phyloP scores from a whole-genome alignment of 768 basidiomycete genomes.

The Suillus discolor region DNA sequence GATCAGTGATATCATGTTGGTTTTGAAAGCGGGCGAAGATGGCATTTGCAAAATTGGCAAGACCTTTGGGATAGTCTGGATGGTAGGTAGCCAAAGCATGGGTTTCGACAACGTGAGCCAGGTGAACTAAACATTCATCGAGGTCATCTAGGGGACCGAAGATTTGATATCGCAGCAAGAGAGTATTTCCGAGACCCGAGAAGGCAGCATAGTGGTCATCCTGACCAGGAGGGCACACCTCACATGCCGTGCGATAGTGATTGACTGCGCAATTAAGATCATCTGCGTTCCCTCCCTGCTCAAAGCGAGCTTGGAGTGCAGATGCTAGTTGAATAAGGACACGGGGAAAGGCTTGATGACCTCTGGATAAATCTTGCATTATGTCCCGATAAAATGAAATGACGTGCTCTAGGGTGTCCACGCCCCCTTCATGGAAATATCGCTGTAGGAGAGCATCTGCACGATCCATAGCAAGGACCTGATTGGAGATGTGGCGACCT shows the following conservation, averaged over 20 bases:
- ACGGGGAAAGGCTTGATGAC: constrained; percentile 14
- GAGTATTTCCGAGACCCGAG: constrained; percentile 20
- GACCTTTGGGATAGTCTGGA: constrained; percentile 7
- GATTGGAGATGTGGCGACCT: neutral
- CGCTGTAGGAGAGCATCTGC: constrained; percentile 19
- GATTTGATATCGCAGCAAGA: constrained; percentile 18
- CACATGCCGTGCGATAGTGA: constrained; percentile 16
- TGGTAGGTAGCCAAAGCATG: constrained; percentile 11
- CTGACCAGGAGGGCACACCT: constrained; percentile 13
- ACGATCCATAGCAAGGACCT: constrained; percentile 13
- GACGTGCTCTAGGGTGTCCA: constrained; percentile 11
- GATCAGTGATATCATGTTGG: constrained; percentile 12
- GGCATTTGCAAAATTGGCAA: constrained; percentile 15
- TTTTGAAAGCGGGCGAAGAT: constrained; percentile 22
- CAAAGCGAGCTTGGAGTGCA: constrained; percentile 24
- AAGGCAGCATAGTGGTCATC: constrained; percentile 13
- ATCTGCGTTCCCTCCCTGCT: neutral
- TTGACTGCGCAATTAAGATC: constrained; percentile 31
- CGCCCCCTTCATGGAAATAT: constrained; percentile 14
- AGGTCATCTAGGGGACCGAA: constrained; percentile 14
- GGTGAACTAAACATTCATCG: constrained; percentile 26
- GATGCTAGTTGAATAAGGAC: constrained; percentile 17
- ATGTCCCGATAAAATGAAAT: constrained; percentile 20
- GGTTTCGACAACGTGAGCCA: constrained; percentile 21
- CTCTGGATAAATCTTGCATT: constrained; percentile 14